phyloP scores from a whole-genome alignment of 306 rosid species.

The Urtica urens region DNA sequence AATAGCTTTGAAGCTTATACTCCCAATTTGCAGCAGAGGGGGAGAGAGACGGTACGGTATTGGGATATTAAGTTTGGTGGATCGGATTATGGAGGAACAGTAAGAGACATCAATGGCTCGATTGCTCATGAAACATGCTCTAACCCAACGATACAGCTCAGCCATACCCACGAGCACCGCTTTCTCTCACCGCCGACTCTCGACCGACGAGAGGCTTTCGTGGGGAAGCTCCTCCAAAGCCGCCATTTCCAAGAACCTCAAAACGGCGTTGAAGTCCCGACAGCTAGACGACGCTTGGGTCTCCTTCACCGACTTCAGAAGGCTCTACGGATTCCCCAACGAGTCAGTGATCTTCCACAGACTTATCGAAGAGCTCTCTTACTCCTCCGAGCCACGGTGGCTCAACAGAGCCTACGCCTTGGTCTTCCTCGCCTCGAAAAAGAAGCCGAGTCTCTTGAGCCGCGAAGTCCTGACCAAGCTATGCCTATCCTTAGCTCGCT shows the following conservation, averaged over 20 bases:
- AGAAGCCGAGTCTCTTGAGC: slow-evolving; percentile 41
- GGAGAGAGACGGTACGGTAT: too few species aligned
- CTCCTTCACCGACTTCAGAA: slow-evolving; percentile 47
- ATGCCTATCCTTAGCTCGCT: slow-evolving; percentile 54
- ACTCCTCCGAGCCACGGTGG: slow-evolving; percentile 40
- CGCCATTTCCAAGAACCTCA: slow-evolving; percentile 39
- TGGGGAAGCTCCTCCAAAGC: slow-evolving; percentile 71
- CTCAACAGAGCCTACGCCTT: slow-evolving; percentile 50
- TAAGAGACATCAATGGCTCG: too few species aligned
- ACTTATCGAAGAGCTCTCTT: slow-evolving; percentile 46
- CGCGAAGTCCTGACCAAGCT: slow-evolving; percentile 44
- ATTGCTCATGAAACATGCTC: too few species aligned
- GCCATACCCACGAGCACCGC: too few species aligned
- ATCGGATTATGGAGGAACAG: too few species aligned
- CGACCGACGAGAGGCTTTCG: slow-evolving; percentile 36
- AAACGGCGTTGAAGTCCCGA: slow-evolving; percentile 39
- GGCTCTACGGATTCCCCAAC: slow-evolving; percentile 66
- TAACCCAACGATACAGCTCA: too few species aligned
- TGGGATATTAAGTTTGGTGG: too few species aligned
- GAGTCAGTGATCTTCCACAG: slow-evolving; percentile 31
- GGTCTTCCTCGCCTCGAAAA: slow-evolving; percentile 34
- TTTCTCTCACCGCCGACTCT: too few species aligned
- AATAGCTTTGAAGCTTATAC: too few species aligned
- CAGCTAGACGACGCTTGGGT: slow-evolving; percentile 58
- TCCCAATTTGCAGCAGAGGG: too few species aligned